Percentiles rank a stretch among this genome's conserved stretches.
Evolutionary conservation across 495 filamentous ascomycete species (phyloP).

Genomic region (Hypoxylon rickii): DNA sequence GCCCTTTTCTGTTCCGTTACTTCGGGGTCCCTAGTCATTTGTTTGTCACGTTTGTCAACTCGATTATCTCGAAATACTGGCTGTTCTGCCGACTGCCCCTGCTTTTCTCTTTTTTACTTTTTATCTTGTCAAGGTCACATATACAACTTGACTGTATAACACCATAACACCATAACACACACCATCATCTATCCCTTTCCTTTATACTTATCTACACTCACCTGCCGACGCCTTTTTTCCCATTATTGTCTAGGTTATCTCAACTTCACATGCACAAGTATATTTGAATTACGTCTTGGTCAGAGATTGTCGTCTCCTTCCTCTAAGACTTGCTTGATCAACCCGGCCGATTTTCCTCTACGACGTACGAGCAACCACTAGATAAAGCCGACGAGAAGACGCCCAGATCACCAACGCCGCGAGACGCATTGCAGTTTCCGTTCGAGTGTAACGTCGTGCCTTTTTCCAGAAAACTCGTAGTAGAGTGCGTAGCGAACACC

Average conservation of each 20-base stretch:
- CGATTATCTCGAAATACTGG: slow-evolving; percentile 15
- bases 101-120: slow-evolving; percentile 15
- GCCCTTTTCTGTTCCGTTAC: slow-evolving; percentile 2
- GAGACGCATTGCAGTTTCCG: slow-evolving; percentile 26
- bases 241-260: neutral
- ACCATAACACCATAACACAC: too few relatives aligned
- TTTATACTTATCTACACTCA: too few relatives aligned
- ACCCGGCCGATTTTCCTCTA: slow-evolving; percentile 1
- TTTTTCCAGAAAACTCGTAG: slow-evolving; percentile 20
- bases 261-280: neutral
- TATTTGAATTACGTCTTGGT: too few relatives aligned
- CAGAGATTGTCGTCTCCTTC: too few relatives aligned
- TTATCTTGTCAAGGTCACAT: slow-evolving; percentile 14
- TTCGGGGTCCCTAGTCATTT: slow-evolving; percentile 16
- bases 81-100: neutral
- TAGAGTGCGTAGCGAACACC: slow-evolving; percentile 22
- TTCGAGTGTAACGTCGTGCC: slow-evolving; percentile 33
- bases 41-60: slow-evolving; percentile 24
- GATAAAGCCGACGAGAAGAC: neutral
- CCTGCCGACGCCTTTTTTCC: too few relatives aligned
- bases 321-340: too few relatives aligned
- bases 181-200: slow-evolving; percentile 14
- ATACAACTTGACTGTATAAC: slow-evolving; percentile 25
- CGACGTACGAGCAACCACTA: slow-evolving; percentile 2
- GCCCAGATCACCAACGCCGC: slow-evolving; percentile 18